Base-by-base conservation (phyloP, 2,329 filamentous ascomycete genomes). In the Nothophoma quercina region DNA sequence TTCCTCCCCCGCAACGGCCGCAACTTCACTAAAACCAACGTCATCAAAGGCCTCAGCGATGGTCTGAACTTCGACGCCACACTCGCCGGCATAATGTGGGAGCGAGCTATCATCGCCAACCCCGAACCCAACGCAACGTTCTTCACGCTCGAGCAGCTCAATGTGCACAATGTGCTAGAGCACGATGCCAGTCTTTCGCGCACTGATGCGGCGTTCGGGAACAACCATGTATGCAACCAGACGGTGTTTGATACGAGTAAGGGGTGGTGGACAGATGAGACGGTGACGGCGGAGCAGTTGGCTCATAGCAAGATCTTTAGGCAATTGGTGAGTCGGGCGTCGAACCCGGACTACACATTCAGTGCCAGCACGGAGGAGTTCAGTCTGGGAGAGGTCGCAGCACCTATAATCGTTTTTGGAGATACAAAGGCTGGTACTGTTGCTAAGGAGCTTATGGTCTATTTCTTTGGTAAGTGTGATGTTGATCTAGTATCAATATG, bases 151-250 rank as follows among this genome's bases (percentile, higher is more conserved):
- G 72, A 81, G 35, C 66, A 80, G 12, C 74, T 82, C 8, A 77
- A 76, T 42, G 69, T 67, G 0, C 80, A 82, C 67, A 78, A 80
- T 46, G 62, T 82, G 13, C 65, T 82, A 5, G 79, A 82, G 48
- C 80, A 82, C 45, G 80, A 82, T 44, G 79, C 75, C 7, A 81
- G 78, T 52, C 47, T 80, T 19, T 80, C 77, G 32, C 81, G 81
- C 21, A 62, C 71, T 1, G 82, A 85, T 51, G 78, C 75, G 7
- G 79, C 70, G 72, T 75, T 82, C 45, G 82, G 81, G 18, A 78
- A 80, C 65, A 79, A 80, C 58, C 75, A 81, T 58, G 49, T 77
- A 48, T 85, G 85, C 72, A 83, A 85, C 67, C 69, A 78, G 44
- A 77, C 74, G 2, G 64, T 83, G 56, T 85, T 84, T 64, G 75